Base-by-base conservation (phyloP, 345 rosid species). In the Salix viminalis region DNA sequence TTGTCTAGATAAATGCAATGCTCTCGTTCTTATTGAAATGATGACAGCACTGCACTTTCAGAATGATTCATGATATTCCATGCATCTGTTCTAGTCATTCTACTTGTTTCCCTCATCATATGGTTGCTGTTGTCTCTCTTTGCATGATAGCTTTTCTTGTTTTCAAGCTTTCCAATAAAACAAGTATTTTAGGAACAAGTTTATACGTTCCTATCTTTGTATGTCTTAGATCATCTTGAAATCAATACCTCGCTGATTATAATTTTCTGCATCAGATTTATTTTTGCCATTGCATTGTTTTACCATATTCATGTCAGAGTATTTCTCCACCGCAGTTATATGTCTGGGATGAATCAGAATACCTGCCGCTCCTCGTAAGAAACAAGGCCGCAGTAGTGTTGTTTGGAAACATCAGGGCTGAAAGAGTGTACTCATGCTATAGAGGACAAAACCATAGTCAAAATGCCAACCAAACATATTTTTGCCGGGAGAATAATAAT, bases 301-400 rank as follows among this genome's bases (percentile, higher is more conserved):
- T 19, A 26, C 50, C 37, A 28, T 28, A 19, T n/a, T 34, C 23
- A 16, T 32, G 66, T 14, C 6, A 39, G 52, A 19, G 70, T 41
- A 12, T 70, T 72, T 16, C 60, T 12, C 72, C 69, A 48, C 68
- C 67, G 80, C 85, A 90, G 91, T 78, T 88, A 74, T 87, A 86
- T 36, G 79, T 85, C 66, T 88, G 90, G 89, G 93, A 90, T 77
- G 89, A 88, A 72, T 80, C 79, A 11, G 89, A 83, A 12, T 80
- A 85, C 76, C 30, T 87, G 67, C 88, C 94, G 0, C 84, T 88
- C 30, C 87, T 86, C 4, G 83, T 87, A 39, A 84, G 79, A 77
- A 90, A 88, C 89, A 80, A 82, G 61, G 90, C 90, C 10, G 91
- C 91, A 1, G 91, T 88, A 78, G 67, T 86, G 37, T 74, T 88